Conservation (phyloP, 163 green algal genomes). For the Smithsoniella earleae region DNA sequence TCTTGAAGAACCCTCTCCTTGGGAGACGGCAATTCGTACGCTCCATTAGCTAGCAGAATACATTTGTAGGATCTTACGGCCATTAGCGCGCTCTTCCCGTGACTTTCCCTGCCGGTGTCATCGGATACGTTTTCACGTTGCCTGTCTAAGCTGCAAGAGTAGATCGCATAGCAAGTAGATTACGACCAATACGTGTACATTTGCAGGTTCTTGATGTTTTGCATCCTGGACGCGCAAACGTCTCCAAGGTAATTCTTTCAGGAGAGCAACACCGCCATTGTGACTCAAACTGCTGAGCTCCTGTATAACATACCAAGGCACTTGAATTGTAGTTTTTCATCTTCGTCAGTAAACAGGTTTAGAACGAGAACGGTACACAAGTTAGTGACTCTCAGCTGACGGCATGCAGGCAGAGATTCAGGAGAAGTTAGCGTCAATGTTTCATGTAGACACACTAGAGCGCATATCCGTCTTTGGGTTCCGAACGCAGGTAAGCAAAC, state of each 20-base stretch:
- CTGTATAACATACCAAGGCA: too few species aligned
- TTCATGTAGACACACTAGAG: constrained; percentile 82
- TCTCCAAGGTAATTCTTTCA: constrained; percentile 76
- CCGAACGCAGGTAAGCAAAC: constrained; percentile 73
- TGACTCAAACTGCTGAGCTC: too few species aligned
- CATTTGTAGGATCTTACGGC: not conserved
- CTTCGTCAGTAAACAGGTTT: too few species aligned
- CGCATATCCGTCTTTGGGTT: constrained; percentile 94
- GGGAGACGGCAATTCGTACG: constrained; percentile 86
- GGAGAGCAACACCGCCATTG: too few species aligned
- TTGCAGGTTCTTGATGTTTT: constrained; percentile 92
- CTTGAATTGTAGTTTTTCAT: too few species aligned
- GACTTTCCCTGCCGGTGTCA: not conserved
- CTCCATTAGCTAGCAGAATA: too few species aligned
- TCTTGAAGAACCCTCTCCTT: constrained; percentile 96
- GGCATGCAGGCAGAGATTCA: constrained; percentile 74
- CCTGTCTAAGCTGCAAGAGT: too few species aligned
- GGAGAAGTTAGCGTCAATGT: constrained; percentile 93
- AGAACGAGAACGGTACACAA: not conserved
- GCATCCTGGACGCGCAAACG: constrained; percentile 88
- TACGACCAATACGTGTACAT: too few species aligned
- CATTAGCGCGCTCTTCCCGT: too few species aligned
- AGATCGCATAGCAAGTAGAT: too few species aligned
- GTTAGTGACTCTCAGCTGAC: not conserved
- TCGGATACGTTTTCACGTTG: constrained; percentile 12